A percentile compares a stretch with the other conserved stretches of the same genome.
phyloP scores from a whole-genome alignment of 2,329 filamentous ascomycete species.

The Xylaria sp. region DNA sequence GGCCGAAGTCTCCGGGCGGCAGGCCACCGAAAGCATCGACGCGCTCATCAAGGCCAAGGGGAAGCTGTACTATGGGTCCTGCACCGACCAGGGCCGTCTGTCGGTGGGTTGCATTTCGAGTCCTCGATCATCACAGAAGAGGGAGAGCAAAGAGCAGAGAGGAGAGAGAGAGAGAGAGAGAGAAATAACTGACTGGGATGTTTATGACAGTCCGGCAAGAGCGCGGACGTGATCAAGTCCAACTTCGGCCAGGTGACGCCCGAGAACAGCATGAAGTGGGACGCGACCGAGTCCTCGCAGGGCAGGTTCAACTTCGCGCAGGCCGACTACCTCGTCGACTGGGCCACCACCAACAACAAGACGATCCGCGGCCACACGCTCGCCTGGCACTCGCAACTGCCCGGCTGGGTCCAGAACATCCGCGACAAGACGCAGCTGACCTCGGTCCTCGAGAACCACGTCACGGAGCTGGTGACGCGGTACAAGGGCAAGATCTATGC shows the following conservation, averaged over 20 bases:
- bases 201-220: slow-evolving; percentile 43
- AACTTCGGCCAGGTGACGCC: slow-evolving; percentile 68
- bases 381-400: slow-evolving; percentile 65
- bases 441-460: slow-evolving; percentile 60
- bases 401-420: slow-evolving; percentile 58
- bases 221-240: slow-evolving; percentile 58
- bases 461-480: slow-evolving; percentile 57
- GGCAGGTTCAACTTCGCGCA: slow-evolving; percentile 57
- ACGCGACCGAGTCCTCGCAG: slow-evolving; percentile 45
- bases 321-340: slow-evolving; percentile 64
- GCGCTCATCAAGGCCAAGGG: slow-evolving; percentile 61
- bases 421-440: slow-evolving; percentile 47
- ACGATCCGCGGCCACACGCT: slow-evolving; percentile 67
- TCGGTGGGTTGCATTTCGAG: slow-evolving; percentile 20
- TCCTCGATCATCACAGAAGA: no score
- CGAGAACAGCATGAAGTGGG: slow-evolving; percentile 75
- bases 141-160: no score
- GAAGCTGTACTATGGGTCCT: slow-evolving; percentile 67
- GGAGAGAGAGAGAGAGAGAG: neutral
- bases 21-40: slow-evolving; percentile 54
- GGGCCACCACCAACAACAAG: slow-evolving; percentile 58
- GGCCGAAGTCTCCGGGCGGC: slow-evolving; percentile 40
- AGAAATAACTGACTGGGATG: neutral
- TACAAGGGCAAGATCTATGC: slow-evolving; percentile 64
- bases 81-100: slow-evolving; percentile 57